phyloP scores from a whole-genome alignment of 2,329 filamentous ascomycete species.

The Epichloe sibirici region DNA sequence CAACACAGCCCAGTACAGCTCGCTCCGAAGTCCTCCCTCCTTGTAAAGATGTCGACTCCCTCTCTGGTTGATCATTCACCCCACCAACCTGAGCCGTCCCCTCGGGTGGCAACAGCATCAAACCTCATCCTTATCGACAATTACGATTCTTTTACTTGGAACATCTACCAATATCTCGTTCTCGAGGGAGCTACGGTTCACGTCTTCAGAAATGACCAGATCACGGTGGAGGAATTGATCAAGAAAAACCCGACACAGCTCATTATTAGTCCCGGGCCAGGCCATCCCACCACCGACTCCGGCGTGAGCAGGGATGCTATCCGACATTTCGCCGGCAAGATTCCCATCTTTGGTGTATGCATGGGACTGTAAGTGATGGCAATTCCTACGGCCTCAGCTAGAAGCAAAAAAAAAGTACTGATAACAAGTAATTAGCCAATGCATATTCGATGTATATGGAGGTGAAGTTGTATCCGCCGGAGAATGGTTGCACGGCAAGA shows the following conservation, averaged over 20 bases:
- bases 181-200: conserved; percentile 89
- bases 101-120: conserved; percentile 64
- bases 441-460: conserved; percentile 88
- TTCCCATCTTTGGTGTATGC: conserved; percentile 93
- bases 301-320: conserved; percentile 91
- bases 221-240: conserved; percentile 73
- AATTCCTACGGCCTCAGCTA: background rate
- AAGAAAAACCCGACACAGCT: conserved; percentile 80
- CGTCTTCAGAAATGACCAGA: conserved; percentile 85
- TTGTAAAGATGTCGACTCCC: conserved; percentile 31
- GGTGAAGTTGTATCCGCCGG: conserved; percentile 85
- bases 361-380: conserved; percentile 70
- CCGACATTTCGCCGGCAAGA: conserved; percentile 81
- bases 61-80: conserved; percentile 70
- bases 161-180: conserved; percentile 95
- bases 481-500: conserved; percentile 96
- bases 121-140: conserved; percentile 97
- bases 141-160: conserved; percentile 99
- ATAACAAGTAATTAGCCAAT: conserved; percentile 48
- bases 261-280: conserved; percentile 88
- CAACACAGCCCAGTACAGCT: background rate
- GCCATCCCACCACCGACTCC: conserved; percentile 82
- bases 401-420: background rate
- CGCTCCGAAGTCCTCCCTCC: background rate
- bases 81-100: conserved; percentile 63